Evolutionary conservation across 2,329 filamentous ascomycete genomes (phyloP).

Genomic region (Talaromyces piceae): DNA sequence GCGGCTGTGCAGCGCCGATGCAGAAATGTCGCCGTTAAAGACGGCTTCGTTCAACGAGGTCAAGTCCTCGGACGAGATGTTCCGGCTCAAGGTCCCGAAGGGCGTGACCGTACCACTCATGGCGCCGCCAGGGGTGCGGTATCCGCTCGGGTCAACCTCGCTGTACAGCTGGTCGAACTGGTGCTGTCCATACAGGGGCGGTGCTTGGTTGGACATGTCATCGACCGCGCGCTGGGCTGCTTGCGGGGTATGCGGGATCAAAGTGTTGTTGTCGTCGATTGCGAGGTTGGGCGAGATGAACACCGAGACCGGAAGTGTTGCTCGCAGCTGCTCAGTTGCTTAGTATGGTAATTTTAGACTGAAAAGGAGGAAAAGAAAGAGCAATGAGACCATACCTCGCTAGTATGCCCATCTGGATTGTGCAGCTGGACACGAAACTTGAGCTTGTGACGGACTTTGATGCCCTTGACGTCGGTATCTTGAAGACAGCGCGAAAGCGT

Average conservation of each 20-base stretch:
- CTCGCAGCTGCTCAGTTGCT: conserved; percentile 57
- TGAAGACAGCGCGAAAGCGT: conserved; percentile 77
- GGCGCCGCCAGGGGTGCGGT: conserved; percentile 65
- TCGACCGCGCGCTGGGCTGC: conserved; percentile 43
- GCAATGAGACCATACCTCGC: conserved; percentile 55
- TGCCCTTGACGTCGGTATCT: conserved; percentile 78
- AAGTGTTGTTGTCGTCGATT: conserved; percentile 76
- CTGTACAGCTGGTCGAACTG: conserved; percentile 85
- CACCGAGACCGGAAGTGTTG: conserved; percentile 81
- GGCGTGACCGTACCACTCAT: conserved; percentile 70
- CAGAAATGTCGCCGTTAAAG: conserved; percentile 49
- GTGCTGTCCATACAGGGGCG: conserved; percentile 89
- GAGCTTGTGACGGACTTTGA: conserved; percentile 88
- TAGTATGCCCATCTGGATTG: conserved; percentile 91
- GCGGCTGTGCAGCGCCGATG: conserved; percentile 63
- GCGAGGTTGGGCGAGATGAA: conserved; percentile 94
- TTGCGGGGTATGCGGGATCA: conserved; percentile 56
- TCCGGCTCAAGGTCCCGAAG: conserved; percentile 59
- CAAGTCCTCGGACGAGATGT: conserved; percentile 76
- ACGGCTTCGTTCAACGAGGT: conserved; percentile 46
- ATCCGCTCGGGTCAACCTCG: conserved; percentile 72
- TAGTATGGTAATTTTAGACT: background rate
- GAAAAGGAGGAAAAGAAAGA: conserved; percentile 3
- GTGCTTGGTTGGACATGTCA: conserved; percentile 57
- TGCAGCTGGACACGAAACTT: conserved; percentile 84